phyloP scores from a whole-genome alignment of 352 stramenopile species.

The Globisporangium carolinianum region DNA sequence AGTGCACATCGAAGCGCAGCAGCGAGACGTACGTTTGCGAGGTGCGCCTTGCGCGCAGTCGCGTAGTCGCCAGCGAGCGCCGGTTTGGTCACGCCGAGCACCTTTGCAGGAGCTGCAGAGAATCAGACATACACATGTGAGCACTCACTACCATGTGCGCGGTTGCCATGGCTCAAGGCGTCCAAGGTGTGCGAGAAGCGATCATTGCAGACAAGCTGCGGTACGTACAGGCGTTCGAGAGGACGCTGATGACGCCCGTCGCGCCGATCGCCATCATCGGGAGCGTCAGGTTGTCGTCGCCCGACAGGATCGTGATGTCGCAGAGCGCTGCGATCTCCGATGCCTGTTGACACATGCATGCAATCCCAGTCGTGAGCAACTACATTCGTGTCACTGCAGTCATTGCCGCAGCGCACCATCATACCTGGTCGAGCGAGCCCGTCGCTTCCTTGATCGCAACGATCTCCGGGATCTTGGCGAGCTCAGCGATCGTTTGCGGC shows the following conservation, averaged over 20 bases:
- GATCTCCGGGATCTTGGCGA: conserved; percentile 93
- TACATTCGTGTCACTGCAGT: background rate
- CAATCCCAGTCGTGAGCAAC: background rate
- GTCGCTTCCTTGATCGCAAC: conserved; percentile 98
- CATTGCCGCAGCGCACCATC: background rate
- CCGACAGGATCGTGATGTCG: conserved; percentile 89
- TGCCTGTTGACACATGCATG: conserved; percentile 19
- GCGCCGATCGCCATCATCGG: conserved; percentile 87
- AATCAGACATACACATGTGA: conserved; percentile 1
- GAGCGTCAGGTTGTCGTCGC: conserved; percentile 88
- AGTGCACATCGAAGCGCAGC: no score
- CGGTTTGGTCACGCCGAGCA: conserved; percentile 74
- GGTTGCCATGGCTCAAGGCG: no score
- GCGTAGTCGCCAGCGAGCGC: conserved; percentile 78
- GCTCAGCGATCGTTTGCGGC: conserved; percentile 91
- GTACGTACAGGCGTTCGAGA: conserved; percentile 83
- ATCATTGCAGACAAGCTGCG: no score
- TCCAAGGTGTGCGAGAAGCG: no score
- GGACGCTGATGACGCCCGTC: conserved; percentile 87
- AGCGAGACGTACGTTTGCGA: conserved; percentile 63
- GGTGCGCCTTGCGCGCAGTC: conserved; percentile 70
- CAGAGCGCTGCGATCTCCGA: conserved; percentile 85
- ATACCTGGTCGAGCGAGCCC: conserved; percentile 81
- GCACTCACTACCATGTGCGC: no score
- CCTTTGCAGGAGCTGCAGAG: conserved; percentile 65